Conservation (phyloP, 371 early-diverging fungal genomes). For the Capniomyces stellatus region DNA sequence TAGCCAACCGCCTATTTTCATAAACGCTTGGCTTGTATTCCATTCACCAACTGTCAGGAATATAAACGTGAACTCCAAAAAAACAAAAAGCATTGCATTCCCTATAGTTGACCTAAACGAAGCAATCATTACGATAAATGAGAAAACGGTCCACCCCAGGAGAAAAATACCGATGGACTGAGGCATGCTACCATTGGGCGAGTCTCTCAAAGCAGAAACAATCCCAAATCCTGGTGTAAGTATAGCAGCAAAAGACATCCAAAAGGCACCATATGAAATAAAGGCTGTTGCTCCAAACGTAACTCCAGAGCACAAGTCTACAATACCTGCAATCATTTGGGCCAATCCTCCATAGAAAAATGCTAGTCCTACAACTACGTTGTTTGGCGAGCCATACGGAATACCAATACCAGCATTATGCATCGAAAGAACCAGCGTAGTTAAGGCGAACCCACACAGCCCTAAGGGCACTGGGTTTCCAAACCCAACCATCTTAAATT, state of each 20-base stretch:
- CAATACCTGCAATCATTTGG: conserved; percentile 62
- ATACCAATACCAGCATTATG: conserved; percentile 50
- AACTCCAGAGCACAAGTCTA: conserved; percentile 56
- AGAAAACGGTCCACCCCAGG: conserved; percentile 46
- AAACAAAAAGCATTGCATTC: conserved; percentile 38
- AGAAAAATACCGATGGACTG: conserved; percentile 51
- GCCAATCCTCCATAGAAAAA: conserved; percentile 62
- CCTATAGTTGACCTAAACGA: conserved; percentile 43
- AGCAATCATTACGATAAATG: conserved; percentile 45
- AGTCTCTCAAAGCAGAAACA: conserved; percentile 22
- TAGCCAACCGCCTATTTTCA: conserved; percentile 39
- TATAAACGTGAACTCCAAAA: conserved; percentile 42
- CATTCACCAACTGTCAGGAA: conserved; percentile 35
- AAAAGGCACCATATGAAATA: conserved; percentile 58
- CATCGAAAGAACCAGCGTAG: conserved; percentile 47
- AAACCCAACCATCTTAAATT: no score
- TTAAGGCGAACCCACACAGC: conserved; percentile 51
- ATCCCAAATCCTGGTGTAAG: conserved; percentile 34
- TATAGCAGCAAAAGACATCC: conserved; percentile 51
- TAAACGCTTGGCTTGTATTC: conserved; percentile 10
- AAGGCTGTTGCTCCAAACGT: conserved; percentile 75
- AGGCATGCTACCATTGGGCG: conserved; percentile 22
- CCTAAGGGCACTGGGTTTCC: conserved; percentile 62
- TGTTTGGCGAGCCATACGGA: conserved; percentile 29
- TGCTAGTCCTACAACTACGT: conserved; percentile 45